Evolutionary conservation across 441 rosid genomes (phyloP).

Genomic region (Adansonia grandidieri): DNA sequence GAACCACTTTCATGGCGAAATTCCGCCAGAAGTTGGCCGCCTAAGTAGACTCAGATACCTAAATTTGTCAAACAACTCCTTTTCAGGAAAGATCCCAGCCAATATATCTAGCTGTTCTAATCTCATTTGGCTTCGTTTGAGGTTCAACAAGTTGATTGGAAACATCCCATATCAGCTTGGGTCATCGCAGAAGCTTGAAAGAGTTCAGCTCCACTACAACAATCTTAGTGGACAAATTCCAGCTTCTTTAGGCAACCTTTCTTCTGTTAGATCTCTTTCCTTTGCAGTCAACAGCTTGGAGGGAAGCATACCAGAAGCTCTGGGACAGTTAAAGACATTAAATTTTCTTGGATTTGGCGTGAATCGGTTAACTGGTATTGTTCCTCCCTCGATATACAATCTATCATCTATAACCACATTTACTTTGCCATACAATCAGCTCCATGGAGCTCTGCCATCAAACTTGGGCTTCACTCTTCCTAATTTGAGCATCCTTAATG

Average conservation of each 20-base stretch:
- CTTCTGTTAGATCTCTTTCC: neutral
- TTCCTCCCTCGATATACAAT: conserved; percentile 30
- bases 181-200: neutral
- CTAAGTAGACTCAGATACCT: conserved; percentile 21
- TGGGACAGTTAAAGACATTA: conserved; percentile 12
- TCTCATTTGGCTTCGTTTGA: neutral
- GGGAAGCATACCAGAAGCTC: conserved; percentile 30
- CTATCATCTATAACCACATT: neutral
- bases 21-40: conserved; percentile 37
- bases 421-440: neutral
- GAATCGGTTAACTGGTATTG: conserved; percentile 7
- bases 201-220: conserved; percentile 11
- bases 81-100: conserved; percentile 28
- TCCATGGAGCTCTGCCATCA: conserved; percentile 16
- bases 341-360: neutral
- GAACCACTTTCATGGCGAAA: conserved; percentile 29
- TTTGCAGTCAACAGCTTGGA: neutral
- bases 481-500: neutral
- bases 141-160: conserved; percentile 15
- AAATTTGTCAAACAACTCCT: conserved; percentile 17
- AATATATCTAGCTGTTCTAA: conserved; percentile 24
- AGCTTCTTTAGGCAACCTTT: conserved; percentile 30
- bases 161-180: conserved; percentile 21
- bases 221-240: conserved; percentile 26
- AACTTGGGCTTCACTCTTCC: conserved; percentile 25